These are phyloP conservation scores for Isoetes engelmannii DNA, from an alignment of 83 land plant genomes.

Conservation along the genomic window DNA sequence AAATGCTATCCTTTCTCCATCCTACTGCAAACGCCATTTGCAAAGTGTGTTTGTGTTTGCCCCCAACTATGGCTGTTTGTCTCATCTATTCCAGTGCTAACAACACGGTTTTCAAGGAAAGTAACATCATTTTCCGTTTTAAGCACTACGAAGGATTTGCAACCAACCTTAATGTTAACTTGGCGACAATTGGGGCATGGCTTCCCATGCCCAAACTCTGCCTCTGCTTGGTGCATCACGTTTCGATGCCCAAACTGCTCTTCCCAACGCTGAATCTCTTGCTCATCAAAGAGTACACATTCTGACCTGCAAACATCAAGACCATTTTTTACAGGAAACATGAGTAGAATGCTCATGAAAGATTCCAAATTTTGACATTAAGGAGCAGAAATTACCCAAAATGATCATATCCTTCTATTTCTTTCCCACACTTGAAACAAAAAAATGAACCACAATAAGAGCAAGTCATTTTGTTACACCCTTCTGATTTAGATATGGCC, in stretches of 20 bases:
- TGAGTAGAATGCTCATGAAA: background rate
- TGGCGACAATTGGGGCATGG: slow-evolving; percentile 80
- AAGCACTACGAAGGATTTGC: too few relatives aligned
- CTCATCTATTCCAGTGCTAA: too few relatives aligned
- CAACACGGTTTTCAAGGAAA: too few relatives aligned
- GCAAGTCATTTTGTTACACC: slow-evolving; percentile 93
- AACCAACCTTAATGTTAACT: slow-evolving; percentile 56
- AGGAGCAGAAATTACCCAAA: slow-evolving; percentile 39
- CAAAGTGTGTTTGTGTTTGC: too few relatives aligned
- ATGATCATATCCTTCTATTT: slow-evolving; percentile 77
- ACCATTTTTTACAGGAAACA: too few relatives aligned
- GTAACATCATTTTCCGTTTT: too few relatives aligned
- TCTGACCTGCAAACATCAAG: too few relatives aligned
- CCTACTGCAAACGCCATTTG: too few relatives aligned
- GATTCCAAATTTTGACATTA: background rate
- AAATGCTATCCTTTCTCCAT: too few relatives aligned
- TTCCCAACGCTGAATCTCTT: slow-evolving; percentile 58
- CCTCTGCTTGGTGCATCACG: slow-evolving; percentile 23
- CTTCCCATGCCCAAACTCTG: slow-evolving; percentile 18
- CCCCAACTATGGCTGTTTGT: too few relatives aligned
- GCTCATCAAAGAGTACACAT: slow-evolving; percentile 54
- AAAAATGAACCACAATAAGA: slow-evolving; percentile 69
- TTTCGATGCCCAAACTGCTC: slow-evolving; percentile 26
- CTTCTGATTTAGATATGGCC: slow-evolving; percentile 74
- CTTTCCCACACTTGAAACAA: slow-evolving; percentile 62